A percentile compares a stretch with the other conserved stretches of the same genome.
These are phyloP conservation scores for Parietaria judaica DNA, from an alignment of 306 rosid genomes.

Conservation along the genomic window DNA sequence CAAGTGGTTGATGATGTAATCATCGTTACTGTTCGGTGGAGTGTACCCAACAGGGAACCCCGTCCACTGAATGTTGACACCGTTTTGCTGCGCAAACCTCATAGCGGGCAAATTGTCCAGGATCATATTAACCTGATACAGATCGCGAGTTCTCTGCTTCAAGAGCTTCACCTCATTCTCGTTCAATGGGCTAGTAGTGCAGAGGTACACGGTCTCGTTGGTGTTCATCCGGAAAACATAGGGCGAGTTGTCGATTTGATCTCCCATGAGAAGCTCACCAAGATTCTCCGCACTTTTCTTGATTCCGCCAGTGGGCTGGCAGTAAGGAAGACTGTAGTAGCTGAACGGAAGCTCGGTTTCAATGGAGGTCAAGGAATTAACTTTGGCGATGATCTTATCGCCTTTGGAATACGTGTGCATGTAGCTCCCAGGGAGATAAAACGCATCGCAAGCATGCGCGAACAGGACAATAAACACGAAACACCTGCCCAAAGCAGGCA, in stretches of 20 bases:
- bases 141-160: constrained; percentile 84
- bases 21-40: constrained; percentile 46
- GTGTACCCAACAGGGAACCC: constrained; percentile 89
- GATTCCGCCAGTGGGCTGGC: constrained; percentile 45
- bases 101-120: constrained; percentile 87
- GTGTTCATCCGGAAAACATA: constrained; percentile 68
- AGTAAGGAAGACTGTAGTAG: constrained; percentile 86
- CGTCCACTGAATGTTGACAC: constrained; percentile 80
- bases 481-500: constrained; percentile 25
- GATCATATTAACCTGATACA: constrained; percentile 92
- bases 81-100: constrained; percentile 76
- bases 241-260: constrained; percentile 80
- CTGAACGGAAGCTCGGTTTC: constrained; percentile 93
- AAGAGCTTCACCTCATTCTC: constrained; percentile 72
- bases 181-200: constrained; percentile 51
- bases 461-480: constrained; percentile 24
- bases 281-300: constrained; percentile 96
- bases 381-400: constrained; percentile 53
- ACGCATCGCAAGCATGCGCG: constrained; percentile 40
- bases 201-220: constrained; percentile 62
- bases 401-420: constrained; percentile 69
- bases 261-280: constrained; percentile 88
- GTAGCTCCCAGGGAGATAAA: constrained; percentile 93
- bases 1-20: constrained; percentile 85
- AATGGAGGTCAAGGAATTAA: constrained; percentile 89